Percentiles rank a stretch among this genome's conserved stretches.
These are phyloP conservation scores for Colletotrichum sublineola DNA, from an alignment of 2,329 filamentous ascomycete species.

Conservation along the genomic window DNA sequence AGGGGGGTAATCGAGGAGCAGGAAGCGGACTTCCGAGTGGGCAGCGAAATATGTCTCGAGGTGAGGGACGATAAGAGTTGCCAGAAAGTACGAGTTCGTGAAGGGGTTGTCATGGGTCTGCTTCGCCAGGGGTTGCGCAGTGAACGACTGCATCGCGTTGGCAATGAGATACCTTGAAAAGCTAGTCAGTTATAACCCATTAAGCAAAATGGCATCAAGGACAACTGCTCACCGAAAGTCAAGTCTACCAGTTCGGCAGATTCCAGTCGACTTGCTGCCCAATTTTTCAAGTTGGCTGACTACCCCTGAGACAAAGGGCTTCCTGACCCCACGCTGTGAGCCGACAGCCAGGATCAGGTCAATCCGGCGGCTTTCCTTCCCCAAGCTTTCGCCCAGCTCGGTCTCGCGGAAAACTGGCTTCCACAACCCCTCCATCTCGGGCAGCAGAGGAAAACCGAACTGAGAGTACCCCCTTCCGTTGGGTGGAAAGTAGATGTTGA, in stretches of 20 bases:
- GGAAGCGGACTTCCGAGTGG: conserved; percentile 66
- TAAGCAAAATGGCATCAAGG: background rate
- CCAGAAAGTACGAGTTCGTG: conserved; percentile 65
- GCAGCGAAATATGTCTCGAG: conserved; percentile 70
- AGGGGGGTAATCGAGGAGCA: conserved; percentile 70
- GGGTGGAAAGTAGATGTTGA: conserved; percentile 65
- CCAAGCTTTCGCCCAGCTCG: conserved; percentile 47
- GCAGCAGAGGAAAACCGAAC: conserved; percentile 61
- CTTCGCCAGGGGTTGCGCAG: conserved; percentile 62
- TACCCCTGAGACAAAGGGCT: conserved; percentile 62
- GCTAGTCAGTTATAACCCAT: background rate
- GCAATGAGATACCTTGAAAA: conserved; percentile 68
- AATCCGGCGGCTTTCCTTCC: conserved; percentile 54
- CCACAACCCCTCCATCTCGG: conserved; percentile 66
- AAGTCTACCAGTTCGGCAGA: conserved; percentile 67
- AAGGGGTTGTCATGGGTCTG: conserved; percentile 68
- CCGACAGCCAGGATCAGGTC: conserved; percentile 74
- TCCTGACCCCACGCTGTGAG: conserved; percentile 66
- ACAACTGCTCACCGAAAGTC: conserved; percentile 65
- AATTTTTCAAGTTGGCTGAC: conserved; percentile 67
- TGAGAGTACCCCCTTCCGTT: conserved; percentile 62
- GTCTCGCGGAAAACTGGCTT: conserved; percentile 63
- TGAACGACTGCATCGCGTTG: conserved; percentile 71
- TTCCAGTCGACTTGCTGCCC: conserved; percentile 63
- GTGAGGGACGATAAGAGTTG: conserved; percentile 70